Evolutionary conservation across 192 early-diverging fungal genomes (phyloP), one percentile per base, ranked within the genome.

Genomic region (Allomyces macrogynus): DNA sequence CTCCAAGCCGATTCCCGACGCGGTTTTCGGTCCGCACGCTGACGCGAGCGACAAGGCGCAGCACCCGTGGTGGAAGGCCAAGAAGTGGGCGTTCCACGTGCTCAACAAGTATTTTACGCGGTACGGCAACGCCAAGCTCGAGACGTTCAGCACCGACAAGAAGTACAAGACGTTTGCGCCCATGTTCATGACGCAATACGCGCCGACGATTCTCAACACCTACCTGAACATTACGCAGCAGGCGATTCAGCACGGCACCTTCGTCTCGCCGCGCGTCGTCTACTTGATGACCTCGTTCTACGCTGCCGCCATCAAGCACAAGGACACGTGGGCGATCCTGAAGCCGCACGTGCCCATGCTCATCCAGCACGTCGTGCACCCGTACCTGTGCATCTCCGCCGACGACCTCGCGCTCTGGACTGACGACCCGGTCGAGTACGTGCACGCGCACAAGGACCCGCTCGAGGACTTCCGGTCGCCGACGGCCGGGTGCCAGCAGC

Each of bases 81-180:
- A 94, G 72, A 93, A 95, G 70, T 95, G 95, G 93, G 87, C 93
- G 10, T 86, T 86, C 70, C 83, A 81, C 65, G 89, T 85, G 74
- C 75, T 98, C 69, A 91, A 94, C 79, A 84, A 82, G 23, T 80
- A 91, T 10, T 91, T 94, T 65, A 67, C 72, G 43, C 73, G 80
- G 73, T 75, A 64, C 54, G 69, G 23, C 62, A 32, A 22, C 61
- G 65, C 24, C 23, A 69, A 40, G 32, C 32, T 22, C 23, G 60
- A 42, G 23, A 26, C 25, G 23, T 62, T 65, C 16, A 76, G 64
- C 86, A 86, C 66, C 86, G 88, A 75, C 9, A 69, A 68, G 66
- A 66, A 76, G 63, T 81, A 82, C 68, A 71, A 62, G 10, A 63
- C 74, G 11, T 96, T 98, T 72, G 84, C 92, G 25, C 84, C 81